Base-by-base conservation (phyloP, 169 alveolate species). In the Amoebophrya sp. region DNA sequence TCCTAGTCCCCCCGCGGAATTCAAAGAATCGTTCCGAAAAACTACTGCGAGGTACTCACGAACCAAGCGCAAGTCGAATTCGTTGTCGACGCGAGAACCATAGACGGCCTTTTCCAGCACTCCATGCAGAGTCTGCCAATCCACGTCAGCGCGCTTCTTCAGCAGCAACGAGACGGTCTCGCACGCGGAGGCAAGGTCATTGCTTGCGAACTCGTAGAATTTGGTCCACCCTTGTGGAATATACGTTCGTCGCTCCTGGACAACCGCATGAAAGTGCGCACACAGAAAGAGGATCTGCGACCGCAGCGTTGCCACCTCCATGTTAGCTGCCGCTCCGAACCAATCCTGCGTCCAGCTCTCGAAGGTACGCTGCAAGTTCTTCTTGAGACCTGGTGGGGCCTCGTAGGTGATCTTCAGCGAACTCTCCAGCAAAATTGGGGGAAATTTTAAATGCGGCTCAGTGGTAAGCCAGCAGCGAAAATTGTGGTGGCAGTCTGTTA, bases 171-270 rank as follows among this genome's bases (percentile, higher is more conserved):
- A 95, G 41, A 96, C 95, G 39, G 97, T 95, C 90, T 95, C 95
- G 40, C 95, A 96, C 41, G 98, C 98, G 34, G 98, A 97, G 92
- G 95, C 95, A 90, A 96, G 93, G 91, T 97, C 99, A 77, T 97
- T 97, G 93, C 95, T 96, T 10, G 98, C 96, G 93, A 97, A 97
- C 94, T 97, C 99, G 78, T 97, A 97, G 95, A 96, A 97, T 93
- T 97, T 97, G 77, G 97, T 95, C 99, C 99, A 97, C 0, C 98
- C 99, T 95, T 97, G 97, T 24, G 99, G 99, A 41, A 97, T 97
- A 93, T 96, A 97, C 26, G 97, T 96, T 92, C 98, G 95, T 89
- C 99, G 95, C 94, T 97, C 99, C 91, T 97, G 96, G 77, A 97
- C 94, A 29, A 97, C 93, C 18, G 99, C 98, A 94, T 97, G 98